Percentiles rank a stretch among this genome's conserved stretches.
Evolutionary conservation across 2,329 filamentous ascomycete genomes (phyloP).

Genomic region (Fulvia fulva): DNA sequence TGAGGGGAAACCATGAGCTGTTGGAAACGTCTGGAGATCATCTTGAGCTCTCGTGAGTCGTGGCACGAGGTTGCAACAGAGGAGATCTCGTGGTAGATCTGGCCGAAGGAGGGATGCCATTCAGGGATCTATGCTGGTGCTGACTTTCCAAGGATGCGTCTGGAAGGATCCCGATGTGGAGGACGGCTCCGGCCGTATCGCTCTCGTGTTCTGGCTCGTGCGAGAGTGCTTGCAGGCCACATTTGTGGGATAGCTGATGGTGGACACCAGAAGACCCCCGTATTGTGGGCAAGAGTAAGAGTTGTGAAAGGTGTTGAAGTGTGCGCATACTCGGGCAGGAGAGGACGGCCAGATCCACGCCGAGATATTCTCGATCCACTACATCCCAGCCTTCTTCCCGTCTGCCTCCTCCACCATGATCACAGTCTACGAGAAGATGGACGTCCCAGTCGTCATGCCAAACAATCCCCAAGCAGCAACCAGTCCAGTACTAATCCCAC

Average conservation of each 20-base stretch:
- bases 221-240: too few relatives aligned
- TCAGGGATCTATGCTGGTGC: neutral
- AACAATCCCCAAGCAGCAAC: neutral
- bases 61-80: neutral
- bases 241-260: too few relatives aligned
- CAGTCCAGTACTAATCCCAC: neutral
- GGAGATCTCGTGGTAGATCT: neutral
- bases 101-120: too few relatives aligned
- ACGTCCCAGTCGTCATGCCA: neutral
- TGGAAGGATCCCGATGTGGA: slow-evolving; percentile 3
- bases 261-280: too few relatives aligned
- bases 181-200: neutral
- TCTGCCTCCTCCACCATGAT: too few relatives aligned
- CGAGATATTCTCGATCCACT: too few relatives aligned
- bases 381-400: too few relatives aligned
- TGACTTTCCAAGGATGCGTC: neutral
- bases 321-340: too few relatives aligned
- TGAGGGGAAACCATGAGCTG: neutral
- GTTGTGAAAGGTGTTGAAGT: too few relatives aligned
- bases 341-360: too few relatives aligned
- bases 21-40: neutral
- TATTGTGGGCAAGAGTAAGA: too few relatives aligned
- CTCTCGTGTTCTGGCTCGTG: neutral
- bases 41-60: neutral
- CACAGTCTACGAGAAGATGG: neutral